These are phyloP conservation scores for Globisporangium barbulae DNA, from an alignment of 352 stramenopile genomes.

Conservation along the genomic window DNA sequence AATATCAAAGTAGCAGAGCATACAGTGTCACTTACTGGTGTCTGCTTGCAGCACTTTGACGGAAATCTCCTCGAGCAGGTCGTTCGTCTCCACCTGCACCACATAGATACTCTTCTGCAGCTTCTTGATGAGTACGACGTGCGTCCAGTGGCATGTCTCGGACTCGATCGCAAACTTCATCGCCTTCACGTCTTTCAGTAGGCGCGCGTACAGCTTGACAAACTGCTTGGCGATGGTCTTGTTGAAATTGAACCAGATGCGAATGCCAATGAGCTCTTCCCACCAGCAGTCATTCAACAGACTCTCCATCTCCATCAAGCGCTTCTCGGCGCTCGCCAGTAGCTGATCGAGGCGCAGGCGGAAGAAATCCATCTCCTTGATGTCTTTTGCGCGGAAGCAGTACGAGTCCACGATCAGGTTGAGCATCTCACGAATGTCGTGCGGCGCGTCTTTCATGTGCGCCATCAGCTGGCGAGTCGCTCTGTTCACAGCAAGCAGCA, in stretches of 20 bases:
- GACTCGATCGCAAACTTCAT: slow-evolving; percentile 77
- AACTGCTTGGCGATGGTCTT: slow-evolving; percentile 71
- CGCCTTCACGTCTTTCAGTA: slow-evolving; percentile 51
- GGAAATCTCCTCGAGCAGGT: slow-evolving; percentile 68
- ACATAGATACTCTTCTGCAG: slow-evolving; percentile 70
- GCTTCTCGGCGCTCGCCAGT: slow-evolving; percentile 27
- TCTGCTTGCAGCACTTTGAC: slow-evolving; percentile 21
- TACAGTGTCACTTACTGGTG: slow-evolving; percentile 15
- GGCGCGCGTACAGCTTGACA: slow-evolving; percentile 41
- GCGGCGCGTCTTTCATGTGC: slow-evolving; percentile 44
- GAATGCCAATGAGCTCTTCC: slow-evolving; percentile 64
- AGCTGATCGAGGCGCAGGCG: slow-evolving; percentile 47
- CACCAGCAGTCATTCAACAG: slow-evolving; percentile 69
- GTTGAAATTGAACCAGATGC: slow-evolving; percentile 59
- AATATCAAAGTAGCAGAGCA: too few relatives aligned
- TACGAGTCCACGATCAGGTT: slow-evolving; percentile 83
- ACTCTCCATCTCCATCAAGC: slow-evolving; percentile 43
- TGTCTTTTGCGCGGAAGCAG: slow-evolving; percentile 70
- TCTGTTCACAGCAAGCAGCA: slow-evolving; percentile 18
- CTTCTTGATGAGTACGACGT: slow-evolving; percentile 56
- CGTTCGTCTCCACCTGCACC: slow-evolving; percentile 57
- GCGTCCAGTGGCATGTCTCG: slow-evolving; percentile 59
- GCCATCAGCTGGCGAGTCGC: slow-evolving; percentile 50
- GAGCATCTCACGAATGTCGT: slow-evolving; percentile 66
- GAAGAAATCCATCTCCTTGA: slow-evolving; percentile 77